Percentiles rank a stretch among this genome's conserved stretches.
Evolutionary conservation across 2,329 filamentous ascomycete genomes (phyloP).

Genomic region (Aspergillus aculeatinus): DNA sequence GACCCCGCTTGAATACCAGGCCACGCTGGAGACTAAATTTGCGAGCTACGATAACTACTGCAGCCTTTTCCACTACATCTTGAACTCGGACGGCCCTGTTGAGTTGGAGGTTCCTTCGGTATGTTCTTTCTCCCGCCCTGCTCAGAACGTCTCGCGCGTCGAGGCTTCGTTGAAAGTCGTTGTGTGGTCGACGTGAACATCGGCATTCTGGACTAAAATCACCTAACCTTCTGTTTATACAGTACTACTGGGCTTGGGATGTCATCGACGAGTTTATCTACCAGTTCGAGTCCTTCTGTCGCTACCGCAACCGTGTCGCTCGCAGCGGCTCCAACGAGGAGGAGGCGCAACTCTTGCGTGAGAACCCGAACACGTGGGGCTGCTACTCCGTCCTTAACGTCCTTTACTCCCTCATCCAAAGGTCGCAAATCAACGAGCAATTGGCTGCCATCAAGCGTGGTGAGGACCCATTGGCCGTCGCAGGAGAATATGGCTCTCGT

Average conservation of each 20-base stretch:
- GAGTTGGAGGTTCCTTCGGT: slow-evolving; percentile 96
- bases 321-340: slow-evolving; percentile 80
- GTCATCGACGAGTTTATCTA: slow-evolving; percentile 99
- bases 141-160: neutral
- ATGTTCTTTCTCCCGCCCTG: slow-evolving; percentile 42
- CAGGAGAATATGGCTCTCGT: slow-evolving; percentile 91
- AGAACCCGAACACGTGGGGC: slow-evolving; percentile 98
- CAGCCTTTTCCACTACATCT: slow-evolving; percentile 97
- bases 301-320: slow-evolving; percentile 89
- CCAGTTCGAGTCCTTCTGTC: slow-evolving; percentile 99
- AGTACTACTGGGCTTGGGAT: slow-evolving; percentile 99
- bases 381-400: slow-evolving; percentile 99
- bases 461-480: slow-evolving; percentile 83
- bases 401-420: slow-evolving; percentile 96
- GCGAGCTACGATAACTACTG: slow-evolving; percentile 99
- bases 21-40: slow-evolving; percentile 94
- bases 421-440: slow-evolving; percentile 97
- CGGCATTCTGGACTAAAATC: slow-evolving; percentile 12
- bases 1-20: slow-evolving; percentile 93
- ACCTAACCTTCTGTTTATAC: slow-evolving; percentile 13
- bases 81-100: slow-evolving; percentile 98
- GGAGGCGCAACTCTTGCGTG: slow-evolving; percentile 84
- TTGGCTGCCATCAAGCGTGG: slow-evolving; percentile 90
- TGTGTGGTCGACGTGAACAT: slow-evolving; percentile 10
- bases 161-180: neutral